Evolutionary conservation across 768 basidiomycete genomes (phyloP), one percentile per base, ranked within the genome.

Genomic region (Grammothele lineata): DNA sequence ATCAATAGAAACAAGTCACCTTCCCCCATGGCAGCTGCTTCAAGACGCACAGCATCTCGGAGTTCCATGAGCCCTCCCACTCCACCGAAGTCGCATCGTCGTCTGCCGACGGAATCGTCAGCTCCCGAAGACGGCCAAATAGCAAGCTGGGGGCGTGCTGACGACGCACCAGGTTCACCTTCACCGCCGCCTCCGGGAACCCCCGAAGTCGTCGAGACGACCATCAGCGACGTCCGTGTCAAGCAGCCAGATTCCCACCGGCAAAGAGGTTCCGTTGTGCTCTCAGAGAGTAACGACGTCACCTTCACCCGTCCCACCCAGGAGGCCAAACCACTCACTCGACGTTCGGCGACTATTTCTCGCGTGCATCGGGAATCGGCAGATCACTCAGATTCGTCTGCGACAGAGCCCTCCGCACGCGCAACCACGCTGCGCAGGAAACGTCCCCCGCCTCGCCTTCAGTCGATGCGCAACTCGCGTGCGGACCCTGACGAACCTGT

Each of bases 1-100:
- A 57, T 89, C 40, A 83, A 85, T 59, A 77, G 86, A 23, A 75
- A 75, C 25, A 75, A 75, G 51, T 79, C 81, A 11, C 62, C 86
- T 4, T 88, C 87, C 4, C 85, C 87, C 3, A 83, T 87, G 81
- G 84, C 85, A 15, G 71, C 79, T 25, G 67, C 64, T 12, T 57
- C 63, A 10, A 58, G 62, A 11, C 62, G 68, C 68, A 32, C 66
- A 68, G n/a, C 58, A 64, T 21, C 68, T 41, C 26, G 73, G 52
- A 55, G 10, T 5, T 71, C 73, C 1, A 59, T 60, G 0, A 63
- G 65, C 30, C 72, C 75, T 3, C 73, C 74, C 1, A 55, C 51
- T 12, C 57, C 55, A 15, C 45, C 48, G 1, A 53, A 43, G 12
- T 18, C 43, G 3, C 39, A 51, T 25, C 57, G 55, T 3, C 56